Evolutionary conservation across 2,329 filamentous ascomycete species (phyloP).

Genomic region (Cladosporium sp.): DNA sequence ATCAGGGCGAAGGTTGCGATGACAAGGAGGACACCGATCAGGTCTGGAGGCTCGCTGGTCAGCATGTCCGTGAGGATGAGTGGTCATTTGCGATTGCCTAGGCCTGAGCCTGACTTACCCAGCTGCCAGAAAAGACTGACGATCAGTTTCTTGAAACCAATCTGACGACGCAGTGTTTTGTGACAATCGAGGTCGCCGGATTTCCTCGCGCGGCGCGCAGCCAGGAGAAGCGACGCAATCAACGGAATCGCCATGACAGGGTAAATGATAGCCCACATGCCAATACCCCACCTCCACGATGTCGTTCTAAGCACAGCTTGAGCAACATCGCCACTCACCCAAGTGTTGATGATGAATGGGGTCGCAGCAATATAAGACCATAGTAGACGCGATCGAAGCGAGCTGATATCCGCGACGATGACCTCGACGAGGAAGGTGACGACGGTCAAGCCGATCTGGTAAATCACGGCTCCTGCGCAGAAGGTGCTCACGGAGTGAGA

Average conservation of each 20-base stretch:
- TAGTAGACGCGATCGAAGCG: conserved; percentile 55
- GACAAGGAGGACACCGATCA: conserved; percentile 44
- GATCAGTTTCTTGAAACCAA: conserved; percentile 25
- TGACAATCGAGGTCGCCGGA: conserved; percentile 43
- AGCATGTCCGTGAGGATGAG: background rate
- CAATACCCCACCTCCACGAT: conserved; percentile 57
- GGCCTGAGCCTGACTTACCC: background rate
- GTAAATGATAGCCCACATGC: conserved; percentile 59
- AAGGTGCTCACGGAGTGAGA: conserved; percentile 47
- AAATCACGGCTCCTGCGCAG: conserved; percentile 52
- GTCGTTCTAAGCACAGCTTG: conserved; percentile 44
- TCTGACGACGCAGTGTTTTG: conserved; percentile 39
- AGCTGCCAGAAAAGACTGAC: conserved; percentile 49
- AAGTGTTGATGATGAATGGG: conserved; percentile 56
- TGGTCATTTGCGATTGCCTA: background rate
- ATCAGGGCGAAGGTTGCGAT: conserved; percentile 44
- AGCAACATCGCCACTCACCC: conserved; percentile 55
- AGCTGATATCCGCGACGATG: conserved; percentile 58
- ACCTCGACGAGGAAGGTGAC: conserved; percentile 58
- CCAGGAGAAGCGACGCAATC: conserved; percentile 45
- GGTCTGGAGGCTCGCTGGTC: conserved; percentile 30
- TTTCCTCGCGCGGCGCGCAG: conserved; percentile 48
- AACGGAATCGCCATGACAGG: conserved; percentile 52
- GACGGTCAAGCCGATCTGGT: conserved; percentile 58
- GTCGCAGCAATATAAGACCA: conserved; percentile 59